Conservation (phyloP, 1,139 yeast genomes). For the Hyphopichia wangnamkhiaoensis region DNA sequence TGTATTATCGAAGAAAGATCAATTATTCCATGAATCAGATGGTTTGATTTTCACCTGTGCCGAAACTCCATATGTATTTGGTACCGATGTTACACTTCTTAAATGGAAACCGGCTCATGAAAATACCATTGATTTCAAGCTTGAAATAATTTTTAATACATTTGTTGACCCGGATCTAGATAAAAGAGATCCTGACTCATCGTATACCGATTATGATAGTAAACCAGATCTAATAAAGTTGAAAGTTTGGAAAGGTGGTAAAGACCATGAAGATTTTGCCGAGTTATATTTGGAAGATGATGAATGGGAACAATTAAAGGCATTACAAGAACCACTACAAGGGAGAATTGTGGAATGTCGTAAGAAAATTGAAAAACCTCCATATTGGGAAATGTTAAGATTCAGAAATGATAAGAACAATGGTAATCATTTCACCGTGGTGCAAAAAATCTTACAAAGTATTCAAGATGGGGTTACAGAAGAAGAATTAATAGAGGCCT, state of each 20-base stretch:
- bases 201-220: conserved; percentile 78
- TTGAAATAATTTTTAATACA: conserved; percentile 65
- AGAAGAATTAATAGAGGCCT: conserved; percentile 62
- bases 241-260: conserved; percentile 79
- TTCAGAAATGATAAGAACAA: conserved; percentile 90
- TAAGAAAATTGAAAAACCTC: conserved; percentile 49
- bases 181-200: conserved; percentile 69
- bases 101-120: conserved; percentile 99
- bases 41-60: conserved; percentile 94
- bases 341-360: conserved; percentile 90
- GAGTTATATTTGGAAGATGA: conserved; percentile 62
- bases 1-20: conserved; percentile 72
- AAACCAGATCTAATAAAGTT: conserved; percentile 66
- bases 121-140: conserved; percentile 85
- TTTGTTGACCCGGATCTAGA: conserved; percentile 71
- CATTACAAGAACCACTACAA: conserved; percentile 74
- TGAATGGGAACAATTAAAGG: conserved; percentile 82
- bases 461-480: conserved; percentile 84
- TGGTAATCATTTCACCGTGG: conserved; percentile 83
- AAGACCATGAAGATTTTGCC: conserved; percentile 65
- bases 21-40: conserved; percentile 85
- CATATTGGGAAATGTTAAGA: conserved; percentile 80
- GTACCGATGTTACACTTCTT: conserved; percentile 78
- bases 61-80: conserved; percentile 81
- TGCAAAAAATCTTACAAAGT: conserved; percentile 77